A percentile compares a stretch with the other conserved stretches of the same genome.
Evolutionary conservation across 176 grass and related monocot species (phyloP).

Genomic region (Eremochloa ophiuroides): DNA sequence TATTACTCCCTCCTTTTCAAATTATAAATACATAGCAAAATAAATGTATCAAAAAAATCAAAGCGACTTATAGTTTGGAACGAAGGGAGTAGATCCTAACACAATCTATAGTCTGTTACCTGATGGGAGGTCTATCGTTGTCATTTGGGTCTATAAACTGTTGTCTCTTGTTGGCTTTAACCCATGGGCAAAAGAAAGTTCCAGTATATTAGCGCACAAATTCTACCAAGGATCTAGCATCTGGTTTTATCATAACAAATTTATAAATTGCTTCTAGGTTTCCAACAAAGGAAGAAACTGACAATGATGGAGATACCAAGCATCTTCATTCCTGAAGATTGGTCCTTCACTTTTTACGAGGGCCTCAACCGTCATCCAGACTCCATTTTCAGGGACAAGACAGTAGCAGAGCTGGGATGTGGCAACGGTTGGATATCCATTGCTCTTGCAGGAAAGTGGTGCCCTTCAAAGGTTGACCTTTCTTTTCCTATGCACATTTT

Average conservation of each 20-base stretch:
- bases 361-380: conserved; percentile 85
- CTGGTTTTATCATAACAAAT: conserved; percentile 16
- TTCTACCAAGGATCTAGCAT: not conserved
- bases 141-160: not conserved
- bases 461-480: conserved; percentile 66
- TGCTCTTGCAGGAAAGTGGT: conserved; percentile 93
- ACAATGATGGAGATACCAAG: conserved; percentile 99
- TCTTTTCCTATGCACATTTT: not conserved
- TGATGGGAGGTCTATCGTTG: not conserved
- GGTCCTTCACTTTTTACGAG: conserved; percentile 99
- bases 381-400: conserved; percentile 93
- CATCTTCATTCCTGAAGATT: conserved; percentile 98
- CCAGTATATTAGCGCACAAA: conserved; percentile 3
- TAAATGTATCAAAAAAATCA: too few species aligned
- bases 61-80: too few species aligned
- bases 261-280: conserved; percentile 46
- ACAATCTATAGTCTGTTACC: not conserved
- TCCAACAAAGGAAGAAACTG: conserved; percentile 81
- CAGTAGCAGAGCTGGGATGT: conserved; percentile 74
- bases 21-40: too few species aligned
- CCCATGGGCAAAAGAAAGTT: not conserved
- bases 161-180: not conserved
- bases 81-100: too few species aligned
- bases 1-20: too few species aligned
- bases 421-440: conserved; percentile 99